Percentiles rank a stretch among this genome's conserved stretches.
phyloP scores from a whole-genome alignment of 2,329 filamentous ascomycete species.

The Alternaria incomplexa region DNA sequence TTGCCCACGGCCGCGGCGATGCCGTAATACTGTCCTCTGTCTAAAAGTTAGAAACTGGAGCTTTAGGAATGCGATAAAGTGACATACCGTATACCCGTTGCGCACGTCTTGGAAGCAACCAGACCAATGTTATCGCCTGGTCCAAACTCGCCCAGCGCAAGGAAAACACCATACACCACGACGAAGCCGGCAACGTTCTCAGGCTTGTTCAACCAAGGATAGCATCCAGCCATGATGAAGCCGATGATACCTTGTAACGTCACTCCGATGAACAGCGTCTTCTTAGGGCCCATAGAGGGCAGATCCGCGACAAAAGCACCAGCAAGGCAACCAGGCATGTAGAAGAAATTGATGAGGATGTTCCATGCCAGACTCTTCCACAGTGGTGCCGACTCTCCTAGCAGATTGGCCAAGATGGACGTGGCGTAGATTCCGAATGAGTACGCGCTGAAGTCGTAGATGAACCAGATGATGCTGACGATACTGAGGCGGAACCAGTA shows the following conservation, averaged over 20 bases:
- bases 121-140: constrained; percentile 93
- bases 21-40: constrained; percentile 73
- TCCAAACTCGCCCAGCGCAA: constrained; percentile 78
- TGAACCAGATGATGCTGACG: constrained; percentile 63
- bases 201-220: constrained; percentile 70
- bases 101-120: constrained; percentile 83
- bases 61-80: background rate
- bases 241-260: constrained; percentile 76
- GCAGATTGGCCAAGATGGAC: constrained; percentile 71
- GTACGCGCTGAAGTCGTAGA: constrained; percentile 76
- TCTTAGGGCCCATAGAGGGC: constrained; percentile 73
- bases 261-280: constrained; percentile 75
- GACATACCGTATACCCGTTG: constrained; percentile 72
- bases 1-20: constrained; percentile 77
- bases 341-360: constrained; percentile 86
- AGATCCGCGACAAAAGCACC: constrained; percentile 78
- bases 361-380: constrained; percentile 88
- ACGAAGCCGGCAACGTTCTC: constrained; percentile 76
- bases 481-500: constrained; percentile 63
- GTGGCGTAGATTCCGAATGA: constrained; percentile 86
- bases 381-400: constrained; percentile 65
- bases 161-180: constrained; percentile 79
- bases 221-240: constrained; percentile 87
- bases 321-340: constrained; percentile 79
- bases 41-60: background rate